Base-by-base conservation (phyloP, 1,139 yeast genomes). In the Spathaspora sp. region DNA sequence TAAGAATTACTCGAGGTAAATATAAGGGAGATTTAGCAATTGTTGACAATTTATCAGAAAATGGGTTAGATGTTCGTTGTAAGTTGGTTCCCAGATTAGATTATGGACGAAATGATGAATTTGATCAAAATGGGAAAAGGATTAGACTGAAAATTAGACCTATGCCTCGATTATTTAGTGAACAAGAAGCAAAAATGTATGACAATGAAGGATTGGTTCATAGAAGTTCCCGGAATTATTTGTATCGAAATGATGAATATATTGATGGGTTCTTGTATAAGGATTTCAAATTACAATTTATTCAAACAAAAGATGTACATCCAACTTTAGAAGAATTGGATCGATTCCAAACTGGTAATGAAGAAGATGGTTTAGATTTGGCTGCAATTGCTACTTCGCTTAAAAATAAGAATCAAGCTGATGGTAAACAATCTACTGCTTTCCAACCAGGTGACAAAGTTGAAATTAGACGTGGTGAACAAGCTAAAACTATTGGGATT, bases 381-480 rank as follows among this genome's bases (percentile, higher is more conserved):
- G 82, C 89, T 3, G 82, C 91, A 1, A 82, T 93, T 52, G 95
- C 97, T 1, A 89, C 90, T 51, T 82, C 91, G 16, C 75, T 93
- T 57, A 88, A 87, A 61, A 81, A 81, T 49, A 77, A 86, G 34
- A 63, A 62, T 43, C 59, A 58, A 38, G 51, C 59, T 23, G 72
- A 64, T 26, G 65, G 66, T 10, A 59, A 61, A 23, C 63, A 59
- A 43, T 57, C 68, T 3, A 60, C 65, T 13, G 76, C 82, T 17
- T 93, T 91, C 72, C 97, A 89, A 64, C 89, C 95, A 3, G 98
- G 97, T 54, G 99, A 93, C 63, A 81, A 88, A 59, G 97, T 93
- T 43, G 97, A 91, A 66, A 86, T 93, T 42, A 78, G 87, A 49
- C 82, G 84, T 55, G 99, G 99, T 62, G 99, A 93, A 69, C 97